phyloP scores from a whole-genome alignment of 2,329 filamentous ascomycete genomes.

The Fusarium sambucinum region DNA sequence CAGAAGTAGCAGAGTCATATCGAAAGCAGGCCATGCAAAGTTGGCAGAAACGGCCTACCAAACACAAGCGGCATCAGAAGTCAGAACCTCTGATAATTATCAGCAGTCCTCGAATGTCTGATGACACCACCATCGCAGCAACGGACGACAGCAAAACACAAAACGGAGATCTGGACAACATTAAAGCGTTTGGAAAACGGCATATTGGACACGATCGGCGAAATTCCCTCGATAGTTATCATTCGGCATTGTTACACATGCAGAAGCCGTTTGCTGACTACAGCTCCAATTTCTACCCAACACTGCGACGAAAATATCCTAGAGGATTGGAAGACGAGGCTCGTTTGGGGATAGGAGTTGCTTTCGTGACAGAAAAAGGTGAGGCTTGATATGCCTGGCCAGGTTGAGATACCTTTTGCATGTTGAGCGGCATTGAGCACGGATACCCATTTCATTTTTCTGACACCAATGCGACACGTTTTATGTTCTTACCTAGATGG shows the following conservation, averaged over 20 bases:
- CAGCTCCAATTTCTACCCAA: neutral
- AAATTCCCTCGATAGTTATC: slow-evolving; percentile 3
- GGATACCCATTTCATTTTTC: neutral
- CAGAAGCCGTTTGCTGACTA: neutral
- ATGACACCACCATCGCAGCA: neutral
- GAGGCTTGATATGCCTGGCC: neutral
- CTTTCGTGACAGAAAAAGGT: neutral
- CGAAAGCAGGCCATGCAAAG: neutral
- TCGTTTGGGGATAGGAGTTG: neutral
- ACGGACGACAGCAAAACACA: neutral
- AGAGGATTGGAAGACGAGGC: slow-evolving; percentile 6
- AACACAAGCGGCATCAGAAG: neutral
- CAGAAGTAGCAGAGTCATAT: neutral
- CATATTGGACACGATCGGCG: neutral
- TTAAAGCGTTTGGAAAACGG: neutral
- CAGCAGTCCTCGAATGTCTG: neutral
- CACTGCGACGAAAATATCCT: neutral
- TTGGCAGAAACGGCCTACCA: neutral
- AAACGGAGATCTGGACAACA: neutral
- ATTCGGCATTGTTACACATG: slow-evolving; percentile 3
- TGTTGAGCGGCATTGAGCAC: neutral
- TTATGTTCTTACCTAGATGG: neutral
- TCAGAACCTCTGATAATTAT: neutral
- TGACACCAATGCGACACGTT: neutral
- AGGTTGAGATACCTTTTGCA: fast-evolving